Conservation (phyloP, 805 yeast genomes). For the Wickerhamiella galacta region DNA sequence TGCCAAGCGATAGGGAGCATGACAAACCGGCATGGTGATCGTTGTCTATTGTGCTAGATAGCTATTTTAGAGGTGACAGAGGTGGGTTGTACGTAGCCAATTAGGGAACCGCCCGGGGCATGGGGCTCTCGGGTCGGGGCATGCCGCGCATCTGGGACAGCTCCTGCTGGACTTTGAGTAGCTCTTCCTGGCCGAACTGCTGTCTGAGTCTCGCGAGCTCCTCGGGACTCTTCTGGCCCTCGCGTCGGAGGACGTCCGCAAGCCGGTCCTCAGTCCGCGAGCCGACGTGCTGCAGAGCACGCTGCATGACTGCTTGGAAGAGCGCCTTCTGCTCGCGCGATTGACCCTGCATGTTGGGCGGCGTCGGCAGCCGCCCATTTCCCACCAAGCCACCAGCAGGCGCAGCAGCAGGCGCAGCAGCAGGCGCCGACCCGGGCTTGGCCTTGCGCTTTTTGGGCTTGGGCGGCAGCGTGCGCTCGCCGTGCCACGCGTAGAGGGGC, state of each 20-base stretch:
- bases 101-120: no score
- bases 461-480: slow-evolving; percentile 19
- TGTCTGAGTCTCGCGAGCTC: slow-evolving; percentile 11
- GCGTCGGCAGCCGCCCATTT: slow-evolving; percentile 1
- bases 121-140: no score
- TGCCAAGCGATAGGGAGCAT: slow-evolving; percentile 13
- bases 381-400: not conserved
- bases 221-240: slow-evolving; percentile 8
- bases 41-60: no score
- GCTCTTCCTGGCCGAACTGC: slow-evolving; percentile 13
- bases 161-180: slow-evolving; percentile 9
- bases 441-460: slow-evolving; percentile 13
- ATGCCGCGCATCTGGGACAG: no score
- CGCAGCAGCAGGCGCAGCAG: slow-evolving; percentile 1
- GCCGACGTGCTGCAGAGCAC: slow-evolving; percentile 7
- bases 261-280: slow-evolving; percentile 9
- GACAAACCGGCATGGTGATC: no score
- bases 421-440: slow-evolving; percentile 1
- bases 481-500: slow-evolving; percentile 80
- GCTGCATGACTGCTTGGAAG: slow-evolving; percentile 8
- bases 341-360: not conserved
- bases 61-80: no score
- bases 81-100: no score
- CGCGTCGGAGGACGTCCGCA: slow-evolving; percentile 8
- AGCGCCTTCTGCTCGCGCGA: slow-evolving; percentile 1